Percentiles rank a stretch among this genome's conserved stretches.
Conservation (phyloP, 1,139 yeast genomes). For the Pichia sp. region DNA sequence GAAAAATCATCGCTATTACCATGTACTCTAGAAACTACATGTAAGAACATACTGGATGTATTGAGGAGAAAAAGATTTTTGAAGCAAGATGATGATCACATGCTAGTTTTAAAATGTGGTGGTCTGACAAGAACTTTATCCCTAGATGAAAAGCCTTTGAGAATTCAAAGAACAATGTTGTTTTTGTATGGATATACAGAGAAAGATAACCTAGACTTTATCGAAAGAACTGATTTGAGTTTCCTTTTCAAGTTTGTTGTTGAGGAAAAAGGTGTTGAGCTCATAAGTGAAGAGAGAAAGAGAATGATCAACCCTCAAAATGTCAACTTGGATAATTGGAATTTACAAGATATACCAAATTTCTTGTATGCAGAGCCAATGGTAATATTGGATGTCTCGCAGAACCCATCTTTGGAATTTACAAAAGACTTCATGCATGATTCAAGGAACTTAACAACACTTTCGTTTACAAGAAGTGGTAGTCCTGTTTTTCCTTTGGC, state of each 20-base stretch:
- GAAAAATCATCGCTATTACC: slow-evolving; percentile 43
- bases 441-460: slow-evolving; percentile 62
- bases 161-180: slow-evolving; percentile 69
- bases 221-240: slow-evolving; percentile 85
- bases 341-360: slow-evolving; percentile 80
- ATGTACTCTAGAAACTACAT: slow-evolving; percentile 63
- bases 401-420: slow-evolving; percentile 78
- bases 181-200: slow-evolving; percentile 77
- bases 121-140: slow-evolving; percentile 71
- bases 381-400: slow-evolving; percentile 75
- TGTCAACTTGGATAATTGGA: slow-evolving; percentile 70
- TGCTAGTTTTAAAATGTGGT: slow-evolving; percentile 75
- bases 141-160: slow-evolving; percentile 70
- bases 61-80: slow-evolving; percentile 73
- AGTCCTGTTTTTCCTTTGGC: slow-evolving; percentile 70
- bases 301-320: slow-evolving; percentile 65
- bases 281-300: slow-evolving; percentile 55
- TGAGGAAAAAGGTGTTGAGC: slow-evolving; percentile 62
- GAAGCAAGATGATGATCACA: slow-evolving; percentile 66
- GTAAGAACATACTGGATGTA: slow-evolving; percentile 63
- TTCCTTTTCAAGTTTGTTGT: slow-evolving; percentile 82
- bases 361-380: slow-evolving; percentile 79
- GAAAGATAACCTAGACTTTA: slow-evolving; percentile 66
- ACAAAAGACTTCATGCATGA: slow-evolving; percentile 85
- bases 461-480: slow-evolving; percentile 70